phyloP scores from a whole-genome alignment of 2,329 filamentous ascomycete species.

The Biscogniauxia marginata region DNA sequence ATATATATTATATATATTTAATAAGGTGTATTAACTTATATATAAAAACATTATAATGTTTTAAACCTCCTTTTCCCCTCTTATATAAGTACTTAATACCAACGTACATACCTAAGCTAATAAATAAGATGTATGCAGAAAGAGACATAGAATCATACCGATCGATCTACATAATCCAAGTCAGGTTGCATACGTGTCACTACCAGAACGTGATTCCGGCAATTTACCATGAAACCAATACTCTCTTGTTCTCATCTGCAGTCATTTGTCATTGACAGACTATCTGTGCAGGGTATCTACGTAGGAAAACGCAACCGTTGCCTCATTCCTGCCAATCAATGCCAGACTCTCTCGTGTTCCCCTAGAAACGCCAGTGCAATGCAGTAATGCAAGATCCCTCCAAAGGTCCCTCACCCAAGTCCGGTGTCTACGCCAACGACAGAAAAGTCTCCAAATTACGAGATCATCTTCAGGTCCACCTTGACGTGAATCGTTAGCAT shows the following conservation, averaged over 20 bases:
- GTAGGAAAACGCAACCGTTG: constrained; percentile 25
- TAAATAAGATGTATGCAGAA: too few species aligned
- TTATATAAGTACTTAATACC: too few species aligned
- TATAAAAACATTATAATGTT: too few species aligned
- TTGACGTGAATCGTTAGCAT: constrained; percentile 15
- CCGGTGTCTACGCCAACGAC: constrained; percentile 4
- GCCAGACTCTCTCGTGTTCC: constrained; percentile 10
- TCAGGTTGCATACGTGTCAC: too few species aligned
- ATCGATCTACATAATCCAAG: too few species aligned
- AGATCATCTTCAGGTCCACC: constrained; percentile 31
- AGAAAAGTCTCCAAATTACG: neutral
- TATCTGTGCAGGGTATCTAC: neutral
- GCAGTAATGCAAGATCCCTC: constrained; percentile 14
- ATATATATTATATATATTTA: too few species aligned
- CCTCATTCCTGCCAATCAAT: constrained; percentile 26
- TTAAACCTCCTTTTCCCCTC: too few species aligned
- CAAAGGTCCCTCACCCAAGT: neutral
- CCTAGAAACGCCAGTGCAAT: constrained; percentile 30
- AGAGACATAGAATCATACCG: too few species aligned
- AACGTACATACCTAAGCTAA: too few species aligned
- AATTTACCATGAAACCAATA: neutral
- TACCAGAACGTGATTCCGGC: too few species aligned
- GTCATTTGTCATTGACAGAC: neutral
- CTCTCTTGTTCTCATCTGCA: neutral
- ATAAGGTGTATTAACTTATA: too few species aligned